These are phyloP conservation scores for Starmerella apis DNA, from an alignment of 805 yeast species.

Conservation along the genomic window DNA sequence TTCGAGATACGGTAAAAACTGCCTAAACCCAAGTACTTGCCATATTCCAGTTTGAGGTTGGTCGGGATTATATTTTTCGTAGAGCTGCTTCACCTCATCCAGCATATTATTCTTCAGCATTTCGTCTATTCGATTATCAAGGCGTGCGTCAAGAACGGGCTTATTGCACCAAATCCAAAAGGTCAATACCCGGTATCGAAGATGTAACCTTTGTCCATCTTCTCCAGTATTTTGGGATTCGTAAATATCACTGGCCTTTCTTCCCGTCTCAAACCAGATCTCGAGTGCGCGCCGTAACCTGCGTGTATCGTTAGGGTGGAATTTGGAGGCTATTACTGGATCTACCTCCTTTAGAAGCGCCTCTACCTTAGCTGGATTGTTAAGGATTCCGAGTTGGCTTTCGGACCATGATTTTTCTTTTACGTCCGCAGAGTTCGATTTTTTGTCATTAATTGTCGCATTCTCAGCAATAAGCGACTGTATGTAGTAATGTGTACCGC, in stretches of 20 bases:
- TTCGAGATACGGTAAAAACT: slow-evolving; percentile 26
- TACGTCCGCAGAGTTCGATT: neutral
- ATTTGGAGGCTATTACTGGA: slow-evolving; percentile 63
- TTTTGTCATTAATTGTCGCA: slow-evolving; percentile 40
- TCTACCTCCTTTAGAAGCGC: slow-evolving; percentile 44
- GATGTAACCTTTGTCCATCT: slow-evolving; percentile 4
- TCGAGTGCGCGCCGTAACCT: slow-evolving; percentile 73
- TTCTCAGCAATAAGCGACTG: slow-evolving; percentile 67
- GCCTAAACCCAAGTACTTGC: slow-evolving; percentile 89
- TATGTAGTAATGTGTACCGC: slow-evolving; percentile 91
- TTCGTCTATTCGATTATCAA: slow-evolving; percentile 70
- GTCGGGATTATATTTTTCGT: slow-evolving; percentile 26
- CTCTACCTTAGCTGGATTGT: slow-evolving; percentile 34
- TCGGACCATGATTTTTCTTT: neutral
- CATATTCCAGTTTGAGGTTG: slow-evolving; percentile 54
- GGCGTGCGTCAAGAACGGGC: slow-evolving; percentile 45
- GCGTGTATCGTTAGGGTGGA: slow-evolving; percentile 83
- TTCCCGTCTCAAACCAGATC: slow-evolving; percentile 57
- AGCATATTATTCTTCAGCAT: slow-evolving; percentile 68
- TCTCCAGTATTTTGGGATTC: slow-evolving; percentile 53
- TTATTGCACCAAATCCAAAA: slow-evolving; percentile 76
- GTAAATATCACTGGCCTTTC: slow-evolving; percentile 61
- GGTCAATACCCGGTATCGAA: slow-evolving; percentile 37
- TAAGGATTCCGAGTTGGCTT: slow-evolving; percentile 11
- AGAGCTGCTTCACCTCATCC: slow-evolving; percentile 56